Percentiles rank a stretch among this genome's conserved stretches.
phyloP scores from a whole-genome alignment of 2,329 filamentous ascomycete genomes.

The Diaporthe nobilis region DNA sequence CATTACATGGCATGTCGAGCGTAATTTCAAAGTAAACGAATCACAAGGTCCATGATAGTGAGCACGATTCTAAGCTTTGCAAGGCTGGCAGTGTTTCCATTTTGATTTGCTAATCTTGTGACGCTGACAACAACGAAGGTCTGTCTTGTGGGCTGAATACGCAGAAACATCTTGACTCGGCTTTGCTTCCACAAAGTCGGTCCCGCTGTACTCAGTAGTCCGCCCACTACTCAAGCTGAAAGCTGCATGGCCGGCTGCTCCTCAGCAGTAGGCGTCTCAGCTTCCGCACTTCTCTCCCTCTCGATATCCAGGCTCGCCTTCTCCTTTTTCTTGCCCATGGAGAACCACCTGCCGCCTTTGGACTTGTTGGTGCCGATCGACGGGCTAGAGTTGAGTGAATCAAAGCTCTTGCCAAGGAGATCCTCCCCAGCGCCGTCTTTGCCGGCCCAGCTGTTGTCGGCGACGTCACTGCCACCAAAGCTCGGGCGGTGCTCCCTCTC shows the following conservation, averaged over 20 bases:
- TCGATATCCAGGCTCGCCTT: conserved; percentile 71
- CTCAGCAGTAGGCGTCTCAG: conserved; percentile 36
- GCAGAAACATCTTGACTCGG: not conserved
- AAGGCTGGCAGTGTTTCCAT: conserved; percentile 31
- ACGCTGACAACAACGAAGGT: conserved; percentile 12
- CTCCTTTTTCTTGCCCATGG: conserved; percentile 70
- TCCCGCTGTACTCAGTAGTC: not conserved
- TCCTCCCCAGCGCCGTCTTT: conserved; percentile 57
- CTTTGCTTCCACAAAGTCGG: not conserved
- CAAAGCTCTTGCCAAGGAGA: conserved; percentile 65
- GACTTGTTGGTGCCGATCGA: conserved; percentile 66
- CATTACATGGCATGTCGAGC: not conserved
- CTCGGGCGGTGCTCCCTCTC: conserved; percentile 64
- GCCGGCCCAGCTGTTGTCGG: conserved; percentile 57
- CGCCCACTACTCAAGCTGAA: conserved; percentile 7
- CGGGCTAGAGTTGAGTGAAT: conserved; percentile 70
- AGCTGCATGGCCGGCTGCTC: conserved; percentile 32
- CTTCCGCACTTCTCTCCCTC: conserved; percentile 48
- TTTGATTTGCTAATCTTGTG: conserved; percentile 30
- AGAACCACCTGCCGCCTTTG: conserved; percentile 64
- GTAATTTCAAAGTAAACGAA: not conserved
- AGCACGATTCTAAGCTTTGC: not conserved
- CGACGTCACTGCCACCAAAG: conserved; percentile 66
- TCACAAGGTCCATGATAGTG: not conserved
- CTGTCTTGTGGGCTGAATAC: not conserved